These are phyloP conservation scores for Penicillium sp. DNA, from an alignment of 2,329 filamentous ascomycete genomes.

Conservation along the genomic window DNA sequence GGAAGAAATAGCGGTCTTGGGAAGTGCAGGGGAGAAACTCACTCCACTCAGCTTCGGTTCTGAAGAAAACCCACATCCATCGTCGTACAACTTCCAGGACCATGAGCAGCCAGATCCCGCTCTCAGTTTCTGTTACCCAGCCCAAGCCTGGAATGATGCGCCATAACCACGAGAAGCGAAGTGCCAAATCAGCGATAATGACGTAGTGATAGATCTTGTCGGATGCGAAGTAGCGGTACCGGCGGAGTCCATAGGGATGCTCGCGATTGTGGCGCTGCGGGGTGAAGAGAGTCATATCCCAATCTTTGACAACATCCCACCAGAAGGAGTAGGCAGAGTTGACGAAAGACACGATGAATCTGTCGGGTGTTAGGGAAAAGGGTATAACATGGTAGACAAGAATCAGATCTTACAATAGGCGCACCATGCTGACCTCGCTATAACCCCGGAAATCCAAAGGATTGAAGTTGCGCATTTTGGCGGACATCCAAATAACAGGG, in stretches of 20 bases:
- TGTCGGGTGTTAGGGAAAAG: conserved; percentile 34
- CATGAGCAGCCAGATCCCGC: conserved; percentile 83
- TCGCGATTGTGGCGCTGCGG: conserved; percentile 57
- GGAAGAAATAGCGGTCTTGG: neutral
- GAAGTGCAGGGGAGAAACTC: conserved; percentile 35
- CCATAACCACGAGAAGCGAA: conserved; percentile 87
- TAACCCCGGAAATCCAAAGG: conserved; percentile 48
- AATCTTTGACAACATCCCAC: conserved; percentile 96
- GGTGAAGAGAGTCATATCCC: conserved; percentile 84
- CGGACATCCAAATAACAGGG: conserved; percentile 78
- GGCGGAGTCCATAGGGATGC: conserved; percentile 73
- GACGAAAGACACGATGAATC: conserved; percentile 68
- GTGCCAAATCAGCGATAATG: conserved; percentile 70
- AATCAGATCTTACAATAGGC: conserved; percentile 48
- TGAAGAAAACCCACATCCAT: conserved; percentile 97
- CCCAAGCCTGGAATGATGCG: conserved; percentile 80
- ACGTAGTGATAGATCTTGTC: conserved; percentile 76
- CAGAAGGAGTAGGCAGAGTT: conserved; percentile 97
- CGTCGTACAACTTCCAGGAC: conserved; percentile 79
- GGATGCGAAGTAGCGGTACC: conserved; percentile 67
- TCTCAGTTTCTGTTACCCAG: conserved; percentile 80
- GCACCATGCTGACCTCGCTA: conserved; percentile 54
- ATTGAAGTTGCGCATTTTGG: conserved; percentile 64
- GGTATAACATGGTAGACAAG: neutral
- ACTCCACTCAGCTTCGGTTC: conserved; percentile 91